A percentile compares a stretch with the other conserved stretches of the same genome.
Conservation (phyloP, 1,139 yeast genomes). For the Sugiyamaella pinicola region DNA sequence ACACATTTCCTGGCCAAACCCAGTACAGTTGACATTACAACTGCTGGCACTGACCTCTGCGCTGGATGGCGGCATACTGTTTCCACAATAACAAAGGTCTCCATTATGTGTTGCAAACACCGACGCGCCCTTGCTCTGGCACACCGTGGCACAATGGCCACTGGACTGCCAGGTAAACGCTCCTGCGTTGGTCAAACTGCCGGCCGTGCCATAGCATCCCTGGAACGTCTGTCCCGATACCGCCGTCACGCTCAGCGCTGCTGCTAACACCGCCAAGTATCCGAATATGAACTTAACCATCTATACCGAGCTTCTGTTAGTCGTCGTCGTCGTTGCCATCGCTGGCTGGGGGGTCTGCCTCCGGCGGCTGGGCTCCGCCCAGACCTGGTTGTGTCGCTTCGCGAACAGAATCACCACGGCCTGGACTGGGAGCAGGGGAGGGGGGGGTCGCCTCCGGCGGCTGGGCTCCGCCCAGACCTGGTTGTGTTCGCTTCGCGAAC, state of each 20-base stretch:
- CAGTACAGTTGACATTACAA: slow-evolving; percentile 55
- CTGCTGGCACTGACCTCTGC: slow-evolving; percentile 34
- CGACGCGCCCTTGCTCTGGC: slow-evolving; percentile 34
- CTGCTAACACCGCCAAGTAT: slow-evolving; percentile 30
- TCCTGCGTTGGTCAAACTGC: slow-evolving; percentile 28
- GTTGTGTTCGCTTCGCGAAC: too few relatives aligned
- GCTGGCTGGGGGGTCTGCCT: too few relatives aligned
- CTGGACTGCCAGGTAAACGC: slow-evolving; percentile 27
- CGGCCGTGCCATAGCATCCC: slow-evolving; percentile 35
- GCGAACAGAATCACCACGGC: too few relatives aligned
- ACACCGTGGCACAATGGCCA: slow-evolving; percentile 23
- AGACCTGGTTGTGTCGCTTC: slow-evolving; percentile 1
- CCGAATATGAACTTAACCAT: slow-evolving; percentile 11
- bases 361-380: too few relatives aligned
- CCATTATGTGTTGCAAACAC: slow-evolving; percentile 66
- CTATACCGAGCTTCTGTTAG: too few relatives aligned
- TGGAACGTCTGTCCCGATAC: slow-evolving; percentile 2
- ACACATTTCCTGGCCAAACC: slow-evolving; percentile 55
- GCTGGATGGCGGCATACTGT: slow-evolving; percentile 50
- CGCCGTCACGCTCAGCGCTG: slow-evolving; percentile 7
- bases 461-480: too few relatives aligned
- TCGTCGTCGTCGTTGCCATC: not conserved
- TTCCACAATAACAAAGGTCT: slow-evolving; percentile 66
- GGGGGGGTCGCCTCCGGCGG: too few relatives aligned
- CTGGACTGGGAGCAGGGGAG: too few relatives aligned